Base-by-base conservation (phyloP, 2,329 filamentous ascomycete genomes). In the Mollisiaceae sp. region DNA sequence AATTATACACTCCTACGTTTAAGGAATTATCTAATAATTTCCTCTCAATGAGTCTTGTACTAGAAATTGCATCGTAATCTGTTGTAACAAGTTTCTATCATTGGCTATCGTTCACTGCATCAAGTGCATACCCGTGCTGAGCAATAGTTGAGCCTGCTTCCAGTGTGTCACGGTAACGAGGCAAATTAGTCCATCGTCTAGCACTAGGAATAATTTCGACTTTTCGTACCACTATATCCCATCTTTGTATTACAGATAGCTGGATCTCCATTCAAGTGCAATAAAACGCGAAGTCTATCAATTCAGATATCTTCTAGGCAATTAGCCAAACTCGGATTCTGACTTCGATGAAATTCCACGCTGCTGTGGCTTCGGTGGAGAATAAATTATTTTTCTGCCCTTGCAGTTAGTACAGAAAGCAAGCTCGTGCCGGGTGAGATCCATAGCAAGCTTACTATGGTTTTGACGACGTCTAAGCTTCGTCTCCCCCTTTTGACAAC, bases 281-380 rank as follows among this genome's bases (percentile, higher is more conserved):
- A 32, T 32, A 6, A 32, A 32, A 32, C 27, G 27, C 55, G 8
- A 22, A 57, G 3, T 39, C 55, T n/a, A 11, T 14, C 6, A 57
- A 41, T 57, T 15, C 55, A 57, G 55, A 57, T 39, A 35, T 90
- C 0, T 89, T 88, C 74, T 90, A 86, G 87, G 87, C 87, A 0
- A 78, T 89, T 62, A 77, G 83, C 63, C 85, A 4, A 85, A 83
- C 85, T 86, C 70, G 87, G 84, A 41, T 65, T n/a, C 61, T 61
- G 12, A 61, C 32, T 15, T 52, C 18, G 12, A n/a, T 59, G 11
- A 45, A 45, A 38, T 54, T 59, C 55, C 62, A 47, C 57, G 60
- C 62, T 1, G 55, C 56, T 20, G 11, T 45, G 12, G 62, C 62
- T 22, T 45, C 62, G 8, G n/a, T 43, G 0, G n/a, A 64, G 22